These are phyloP conservation scores for Yamadazyma triangularis DNA, from an alignment of 1,139 yeast genomes.

Conservation along the genomic window DNA sequence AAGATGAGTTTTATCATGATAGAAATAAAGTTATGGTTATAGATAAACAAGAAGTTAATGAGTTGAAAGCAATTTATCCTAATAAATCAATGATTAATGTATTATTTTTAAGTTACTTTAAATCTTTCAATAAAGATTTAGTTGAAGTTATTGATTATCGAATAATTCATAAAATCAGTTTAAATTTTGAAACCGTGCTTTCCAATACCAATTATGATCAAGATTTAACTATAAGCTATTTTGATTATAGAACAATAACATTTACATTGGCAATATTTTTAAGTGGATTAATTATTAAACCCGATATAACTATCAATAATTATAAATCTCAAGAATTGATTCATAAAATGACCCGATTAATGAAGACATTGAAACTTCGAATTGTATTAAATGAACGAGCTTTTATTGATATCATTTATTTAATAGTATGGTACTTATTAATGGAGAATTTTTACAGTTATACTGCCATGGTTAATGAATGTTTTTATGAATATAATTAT, in stretches of 20 bases:
- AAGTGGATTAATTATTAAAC: conserved; percentile 20
- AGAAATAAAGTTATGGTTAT: conserved; percentile 7
- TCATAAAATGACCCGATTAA: not conserved
- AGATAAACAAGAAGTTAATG: conserved; percentile 14
- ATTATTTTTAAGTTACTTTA: conserved; percentile 12
- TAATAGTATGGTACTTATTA: conserved; percentile 28
- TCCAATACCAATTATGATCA: conserved; percentile 4
- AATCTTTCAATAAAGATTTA: conserved; percentile 13
- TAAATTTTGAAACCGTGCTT: conserved; percentile 5
- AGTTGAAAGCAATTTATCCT: conserved; percentile 16
- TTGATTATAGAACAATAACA: conserved; percentile 13
- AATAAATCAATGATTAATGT: conserved; percentile 8
- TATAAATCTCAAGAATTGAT: conserved; percentile 7
- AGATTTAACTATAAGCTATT: conserved; percentile 4
- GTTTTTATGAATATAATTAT: conserved; percentile 29
- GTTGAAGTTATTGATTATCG: conserved; percentile 14
- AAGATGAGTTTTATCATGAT: conserved; percentile 9
- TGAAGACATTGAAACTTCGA: not conserved
- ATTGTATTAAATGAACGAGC: not conserved
- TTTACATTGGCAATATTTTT: conserved; percentile 18
- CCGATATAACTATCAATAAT: conserved; percentile 6
- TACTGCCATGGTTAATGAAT: conserved; percentile 20
- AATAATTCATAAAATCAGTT: conserved; percentile 4
- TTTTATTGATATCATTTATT: conserved; percentile 23
- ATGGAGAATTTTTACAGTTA: conserved; percentile 21